Base-by-base conservation (phyloP, 495 filamentous ascomycete genomes). In the Aspergillus wentii region DNA sequence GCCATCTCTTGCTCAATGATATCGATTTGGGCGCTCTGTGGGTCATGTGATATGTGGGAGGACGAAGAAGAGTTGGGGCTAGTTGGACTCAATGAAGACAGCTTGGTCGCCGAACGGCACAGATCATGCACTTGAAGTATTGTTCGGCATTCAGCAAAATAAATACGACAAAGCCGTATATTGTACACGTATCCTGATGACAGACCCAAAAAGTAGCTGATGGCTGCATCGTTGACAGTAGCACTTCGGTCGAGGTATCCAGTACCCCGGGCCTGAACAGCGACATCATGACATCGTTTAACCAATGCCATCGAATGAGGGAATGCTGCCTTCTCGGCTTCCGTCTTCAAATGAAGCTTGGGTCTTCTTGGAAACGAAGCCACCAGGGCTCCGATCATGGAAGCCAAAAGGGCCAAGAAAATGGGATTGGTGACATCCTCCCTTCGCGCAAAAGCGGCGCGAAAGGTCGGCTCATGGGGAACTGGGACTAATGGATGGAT, bases 401-500 rank as follows among this genome's bases (percentile, higher is more conserved):
- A 83, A 5, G 88, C 84, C 14, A 91, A 56, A 21, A 95, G 64
- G 1, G 86, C 85, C 14, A 94, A 60, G 50, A 92, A 94, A 3
- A 72, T 74, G 10, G 69, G 66, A 48, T 79, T 84, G 5, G 64
- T 76, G 19, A 75, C 57, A 57, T 95, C 86, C 47, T 89, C 80
- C 25, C 87, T 72, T 25, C 66, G 71, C 10, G 70, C 66, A 50
- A 91, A 83, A 3, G 83, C 80, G 37, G 74, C 71, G 21, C 86
- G 76, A 46, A 94, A 94, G n/a, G 82, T 80, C 0, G 83, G 84
- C 44, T 94, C 86, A 56, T 95, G 88, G 0, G 88, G 88, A 33
- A 95, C 76, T 0, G 88, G 88, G 21, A 80, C 72, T n/a, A 95
- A 66, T 1, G 88, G 88, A 52, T 95, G 85, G 37, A 94, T 88